Evolutionary conservation across 352 stramenopile species (phyloP).

Genomic region (Globisporangium splendens): DNA sequence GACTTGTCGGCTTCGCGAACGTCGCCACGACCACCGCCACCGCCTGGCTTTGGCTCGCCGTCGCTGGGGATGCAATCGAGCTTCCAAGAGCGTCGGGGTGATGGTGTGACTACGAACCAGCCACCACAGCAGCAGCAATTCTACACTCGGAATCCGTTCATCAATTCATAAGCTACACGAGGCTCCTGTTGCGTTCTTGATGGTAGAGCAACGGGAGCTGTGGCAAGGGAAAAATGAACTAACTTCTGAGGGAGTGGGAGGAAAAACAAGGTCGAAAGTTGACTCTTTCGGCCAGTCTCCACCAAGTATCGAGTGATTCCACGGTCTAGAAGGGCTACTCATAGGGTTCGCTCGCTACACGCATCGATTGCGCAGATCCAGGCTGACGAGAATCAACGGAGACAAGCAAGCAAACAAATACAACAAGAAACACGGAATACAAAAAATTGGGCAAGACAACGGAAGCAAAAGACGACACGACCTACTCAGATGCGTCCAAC

Average conservation of each 20-base stretch:
- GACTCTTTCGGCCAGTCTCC: not conserved
- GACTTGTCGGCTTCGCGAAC: slow-evolving; percentile 23
- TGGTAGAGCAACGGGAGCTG: slow-evolving; percentile 1
- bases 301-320: not conserved
- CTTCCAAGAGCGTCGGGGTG: not conserved
- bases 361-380: not conserved
- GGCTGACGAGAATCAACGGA: not conserved
- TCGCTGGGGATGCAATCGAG: slow-evolving; percentile 3
- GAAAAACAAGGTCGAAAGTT: not conserved
- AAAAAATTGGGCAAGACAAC: not conserved
- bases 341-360: not conserved
- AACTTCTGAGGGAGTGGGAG: not conserved
- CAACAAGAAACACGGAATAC: not conserved
- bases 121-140: slow-evolving; percentile 25
- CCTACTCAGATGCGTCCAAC: not conserved
- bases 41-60: slow-evolving; percentile 17
- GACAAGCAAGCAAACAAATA: not conserved
- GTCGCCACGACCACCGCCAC: slow-evolving; percentile 32
- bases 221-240: slow-evolving; percentile 1
- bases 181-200: not conserved
- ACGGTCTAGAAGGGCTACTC: not conserved
- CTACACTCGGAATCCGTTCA: slow-evolving; percentile 55
- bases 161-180: slow-evolving; percentile 41
- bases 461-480: not conserved
- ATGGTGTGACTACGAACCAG: not conserved